Base-by-base conservation (phyloP, 192 early-diverging fungal genomes). In the Coemansia sp. region DNA sequence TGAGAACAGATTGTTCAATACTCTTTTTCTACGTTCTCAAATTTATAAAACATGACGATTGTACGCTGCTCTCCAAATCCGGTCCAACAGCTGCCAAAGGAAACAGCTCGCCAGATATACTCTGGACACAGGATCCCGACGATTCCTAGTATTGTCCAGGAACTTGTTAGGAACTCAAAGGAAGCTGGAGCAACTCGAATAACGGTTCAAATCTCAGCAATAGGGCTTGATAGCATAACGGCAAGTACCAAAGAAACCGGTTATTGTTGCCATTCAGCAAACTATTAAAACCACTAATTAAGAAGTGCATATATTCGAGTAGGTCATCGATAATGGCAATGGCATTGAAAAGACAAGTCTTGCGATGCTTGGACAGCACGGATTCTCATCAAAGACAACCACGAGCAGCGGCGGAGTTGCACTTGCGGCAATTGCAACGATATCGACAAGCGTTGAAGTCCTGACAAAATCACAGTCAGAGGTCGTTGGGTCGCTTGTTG, bases 81-180 rank as follows among this genome's bases (percentile, higher is more conserved):
- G 14, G 42, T 70, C 9, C 19, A 8, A 27, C 54, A 38, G 36
- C 42, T 75, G 9, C 30, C 42, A 10, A 38, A 23, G 3, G 60
- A 59, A 17, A 67, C 74, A 4, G 59, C 68, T 11, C 52, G 50
- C 6, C 33, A 70, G 22, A 66, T 70, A 2, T 67, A 67, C 20
- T 70, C 74, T 28, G 74, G 67, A 15, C 62, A 62, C 33, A 68
- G 70, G 28, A 50, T 62, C 28, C 61, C 64, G 4, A 66, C 67
- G 0, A 50, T 52, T 33, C 61, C 67, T 33, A 40, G 57, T 28
- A 63, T 70, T 27, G 74, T 76, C 13, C 74, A 76, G 36, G 68
- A 66, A 31, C 61, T 76, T 15, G 74, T 70, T 8, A 56, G 55
- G 5, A 76, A 70, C 50, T 40, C 64, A 0, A 30, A 29, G 15